Conservation (phyloP, 2,329 filamentous ascomycete genomes). For the Verticillium longisporum region DNA sequence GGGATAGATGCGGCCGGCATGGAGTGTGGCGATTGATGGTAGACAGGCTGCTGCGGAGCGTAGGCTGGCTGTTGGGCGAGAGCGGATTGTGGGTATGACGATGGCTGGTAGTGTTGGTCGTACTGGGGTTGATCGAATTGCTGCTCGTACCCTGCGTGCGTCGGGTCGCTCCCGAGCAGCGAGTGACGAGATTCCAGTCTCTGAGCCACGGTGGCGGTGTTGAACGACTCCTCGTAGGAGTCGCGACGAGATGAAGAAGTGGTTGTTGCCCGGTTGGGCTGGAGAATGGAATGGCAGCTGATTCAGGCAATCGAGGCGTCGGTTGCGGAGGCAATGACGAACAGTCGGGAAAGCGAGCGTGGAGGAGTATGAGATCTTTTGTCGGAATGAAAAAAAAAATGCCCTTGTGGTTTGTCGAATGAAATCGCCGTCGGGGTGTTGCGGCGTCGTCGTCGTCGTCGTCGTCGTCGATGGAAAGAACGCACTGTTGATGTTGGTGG, state of each 20-base stretch:
- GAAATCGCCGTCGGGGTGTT: background rate
- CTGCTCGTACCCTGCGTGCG: slow-evolving; percentile 18
- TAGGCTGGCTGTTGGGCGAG: slow-evolving; percentile 1
- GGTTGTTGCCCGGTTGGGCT: slow-evolving; percentile 4
- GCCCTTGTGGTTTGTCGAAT: background rate
- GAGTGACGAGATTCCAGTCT: slow-evolving; percentile 33
- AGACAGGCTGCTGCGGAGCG: background rate
- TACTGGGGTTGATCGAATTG: slow-evolving; percentile 17
- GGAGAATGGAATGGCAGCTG: slow-evolving; percentile 2
- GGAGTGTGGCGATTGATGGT: background rate
- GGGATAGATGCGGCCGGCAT: slow-evolving; percentile 17
- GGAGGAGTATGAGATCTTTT: background rate
- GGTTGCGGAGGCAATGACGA: background rate
- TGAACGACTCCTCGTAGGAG: slow-evolving; percentile 20
- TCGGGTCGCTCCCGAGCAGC: slow-evolving; percentile 29
- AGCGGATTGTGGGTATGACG: slow-evolving; percentile 7
- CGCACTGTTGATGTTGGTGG: background rate
- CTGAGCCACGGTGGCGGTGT: slow-evolving; percentile 24
- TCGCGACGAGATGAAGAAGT: slow-evolving; percentile 10
- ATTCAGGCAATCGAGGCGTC: background rate
- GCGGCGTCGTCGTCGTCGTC: background rate
- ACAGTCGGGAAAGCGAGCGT: background rate
- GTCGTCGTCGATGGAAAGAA: background rate
- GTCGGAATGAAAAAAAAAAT: background rate
- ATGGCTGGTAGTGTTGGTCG: slow-evolving; percentile 13